These are phyloP conservation scores for Ajuga chamaepitys DNA, from an alignment of 257 asterid genomes.

Conservation along the genomic window DNA sequence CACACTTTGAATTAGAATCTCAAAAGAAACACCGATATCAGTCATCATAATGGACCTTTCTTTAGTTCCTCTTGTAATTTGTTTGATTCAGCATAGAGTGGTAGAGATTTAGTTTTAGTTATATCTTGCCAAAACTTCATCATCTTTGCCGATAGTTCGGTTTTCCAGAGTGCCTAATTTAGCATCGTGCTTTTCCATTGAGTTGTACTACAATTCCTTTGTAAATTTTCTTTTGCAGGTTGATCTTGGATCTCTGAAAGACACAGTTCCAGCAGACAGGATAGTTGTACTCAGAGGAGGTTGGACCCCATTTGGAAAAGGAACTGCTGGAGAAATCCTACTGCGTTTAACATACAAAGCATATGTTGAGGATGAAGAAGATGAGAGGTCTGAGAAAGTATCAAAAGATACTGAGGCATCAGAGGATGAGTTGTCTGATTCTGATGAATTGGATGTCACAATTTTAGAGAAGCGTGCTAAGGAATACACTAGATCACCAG, in stretches of 20 bases:
- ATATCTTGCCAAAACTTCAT: not conserved
- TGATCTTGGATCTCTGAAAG: slow-evolving; percentile 83
- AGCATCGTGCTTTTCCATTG: not conserved
- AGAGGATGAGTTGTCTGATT: slow-evolving; percentile 56
- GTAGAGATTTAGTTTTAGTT: not conserved
- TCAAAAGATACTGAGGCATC: slow-evolving; percentile 30
- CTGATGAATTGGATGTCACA: slow-evolving; percentile 33
- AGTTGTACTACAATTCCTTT: not conserved
- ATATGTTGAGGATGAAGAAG: slow-evolving; percentile 98
- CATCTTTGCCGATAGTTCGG: not conserved
- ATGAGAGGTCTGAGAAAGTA: slow-evolving; percentile 40
- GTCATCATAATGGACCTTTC: not conserved
- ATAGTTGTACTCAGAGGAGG: slow-evolving; percentile 66
- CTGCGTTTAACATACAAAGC: slow-evolving; percentile 93
- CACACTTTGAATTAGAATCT: not conserved
- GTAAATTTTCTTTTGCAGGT: slow-evolving; percentile 39
- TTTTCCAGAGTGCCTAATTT: not conserved
- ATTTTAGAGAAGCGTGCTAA: slow-evolving; percentile 29
- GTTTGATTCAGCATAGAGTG: not conserved
- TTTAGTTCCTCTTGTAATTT: not conserved
- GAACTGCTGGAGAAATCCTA: slow-evolving; percentile 78
- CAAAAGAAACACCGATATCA: not conserved
- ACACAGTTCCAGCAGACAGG: slow-evolving; percentile 89
- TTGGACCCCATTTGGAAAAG: slow-evolving; percentile 68
- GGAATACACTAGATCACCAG: slow-evolving; percentile 28